phyloP scores from a whole-genome alignment of 257 asterid species.

The Jacaranda mimosifolia region DNA sequence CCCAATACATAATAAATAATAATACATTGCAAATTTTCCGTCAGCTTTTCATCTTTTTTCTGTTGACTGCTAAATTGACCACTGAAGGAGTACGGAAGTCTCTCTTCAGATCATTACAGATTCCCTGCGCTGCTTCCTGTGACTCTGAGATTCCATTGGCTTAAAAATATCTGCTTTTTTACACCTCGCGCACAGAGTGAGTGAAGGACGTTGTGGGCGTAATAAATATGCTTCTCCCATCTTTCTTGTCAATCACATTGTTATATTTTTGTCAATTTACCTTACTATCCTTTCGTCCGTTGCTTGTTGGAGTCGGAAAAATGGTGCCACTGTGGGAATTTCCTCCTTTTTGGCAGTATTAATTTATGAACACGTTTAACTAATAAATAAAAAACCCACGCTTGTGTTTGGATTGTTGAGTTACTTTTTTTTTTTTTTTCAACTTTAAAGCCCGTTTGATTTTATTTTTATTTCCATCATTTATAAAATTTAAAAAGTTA shows the following conservation, averaged over 20 bases:
- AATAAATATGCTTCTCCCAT: slow-evolving; percentile 3
- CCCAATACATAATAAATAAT: slow-evolving; percentile 8
- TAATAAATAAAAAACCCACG: too few species aligned
- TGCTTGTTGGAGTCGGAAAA: background rate
- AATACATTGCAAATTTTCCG: background rate
- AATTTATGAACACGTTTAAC: too few species aligned
- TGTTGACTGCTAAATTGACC: slow-evolving; percentile 6
- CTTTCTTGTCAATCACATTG: slow-evolving; percentile 23
- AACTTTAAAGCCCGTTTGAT: too few species aligned
- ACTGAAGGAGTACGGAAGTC: slow-evolving; percentile 19
- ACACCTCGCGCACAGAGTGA: background rate
- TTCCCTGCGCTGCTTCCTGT: background rate
- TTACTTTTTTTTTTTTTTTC: too few species aligned
- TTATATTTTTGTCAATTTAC: background rate
- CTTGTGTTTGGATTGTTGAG: too few species aligned
- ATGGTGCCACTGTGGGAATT: background rate
- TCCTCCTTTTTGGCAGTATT: too few species aligned
- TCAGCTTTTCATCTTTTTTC: slow-evolving; percentile 32
- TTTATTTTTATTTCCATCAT: too few species aligned
- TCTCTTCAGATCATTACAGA: background rate
- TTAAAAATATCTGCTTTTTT: background rate
- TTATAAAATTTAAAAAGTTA: too few species aligned
- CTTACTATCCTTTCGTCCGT: background rate
- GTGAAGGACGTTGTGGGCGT: background rate
- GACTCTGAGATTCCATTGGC: slow-evolving; percentile 29